Conservation (phyloP, 345 rosid genomes). For the Hypericum androsaemum region DNA sequence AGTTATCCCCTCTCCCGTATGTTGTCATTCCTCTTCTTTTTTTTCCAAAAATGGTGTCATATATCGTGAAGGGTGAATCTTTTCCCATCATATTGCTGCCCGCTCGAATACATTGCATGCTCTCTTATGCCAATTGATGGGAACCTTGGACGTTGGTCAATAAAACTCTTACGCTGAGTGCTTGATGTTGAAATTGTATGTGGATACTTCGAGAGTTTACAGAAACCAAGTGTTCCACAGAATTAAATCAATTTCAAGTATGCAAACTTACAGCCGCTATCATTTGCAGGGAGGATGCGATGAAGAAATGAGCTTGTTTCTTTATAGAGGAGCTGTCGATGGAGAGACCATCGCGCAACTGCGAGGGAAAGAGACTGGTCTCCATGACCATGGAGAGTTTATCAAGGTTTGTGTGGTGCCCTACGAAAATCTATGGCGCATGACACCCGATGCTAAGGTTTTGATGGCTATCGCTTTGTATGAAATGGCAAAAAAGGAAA, state of each 20-base stretch:
- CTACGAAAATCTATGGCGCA: conserved; percentile 59
- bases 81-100: too few species aligned
- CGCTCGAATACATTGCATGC: too few species aligned
- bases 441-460: conserved; percentile 69
- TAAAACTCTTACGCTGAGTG: too few species aligned
- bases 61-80: too few species aligned
- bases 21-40: conserved; percentile 5
- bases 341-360: conserved; percentile 46
- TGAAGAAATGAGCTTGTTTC: conserved; percentile 69
- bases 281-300: conserved; percentile 81
- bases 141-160: too few species aligned
- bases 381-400: conserved; percentile 60
- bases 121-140: too few species aligned
- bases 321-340: conserved; percentile 51
- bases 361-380: conserved; percentile 82
- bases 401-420: conserved; percentile 65
- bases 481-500: conserved; percentile 66
- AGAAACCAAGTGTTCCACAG: too few species aligned
- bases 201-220: too few species aligned
- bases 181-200: too few species aligned
- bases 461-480: conserved; percentile 59
- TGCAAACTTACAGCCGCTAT: too few species aligned
- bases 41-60: too few species aligned
- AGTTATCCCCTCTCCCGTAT: conserved; percentile 73
- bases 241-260: too few species aligned